phyloP scores from a whole-genome alignment of 2,329 filamentous ascomycete genomes.

The Exserohilum turcica region DNA sequence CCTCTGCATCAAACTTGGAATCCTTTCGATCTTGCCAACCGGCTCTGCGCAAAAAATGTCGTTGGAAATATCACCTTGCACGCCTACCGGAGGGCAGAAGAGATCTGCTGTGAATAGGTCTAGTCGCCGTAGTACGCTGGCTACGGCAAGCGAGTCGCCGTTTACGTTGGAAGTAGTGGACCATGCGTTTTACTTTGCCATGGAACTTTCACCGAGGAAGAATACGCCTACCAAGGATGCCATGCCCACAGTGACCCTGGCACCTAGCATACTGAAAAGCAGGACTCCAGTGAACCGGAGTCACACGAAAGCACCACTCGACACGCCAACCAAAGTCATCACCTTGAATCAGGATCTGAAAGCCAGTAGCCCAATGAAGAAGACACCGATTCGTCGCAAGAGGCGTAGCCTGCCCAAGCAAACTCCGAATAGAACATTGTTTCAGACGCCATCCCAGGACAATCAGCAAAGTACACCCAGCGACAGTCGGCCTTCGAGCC shows the following conservation, averaged over 20 bases:
- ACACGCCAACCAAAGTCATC: neutral
- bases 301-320: neutral
- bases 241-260: neutral
- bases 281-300: neutral
- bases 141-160: neutral
- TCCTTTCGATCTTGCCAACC: slow-evolving; percentile 19
- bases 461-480: neutral
- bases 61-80: slow-evolving; percentile 21
- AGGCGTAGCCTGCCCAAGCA: slow-evolving; percentile 1
- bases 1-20: neutral
- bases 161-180: slow-evolving; percentile 23
- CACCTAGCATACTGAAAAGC: slow-evolving; percentile 1
- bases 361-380: neutral
- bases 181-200: slow-evolving; percentile 28
- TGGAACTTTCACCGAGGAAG: slow-evolving; percentile 26
- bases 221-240: slow-evolving; percentile 13
- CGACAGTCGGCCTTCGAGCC: slow-evolving; percentile 4
- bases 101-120: neutral
- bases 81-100: slow-evolving; percentile 14
- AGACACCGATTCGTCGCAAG: slow-evolving; percentile 9
- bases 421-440: neutral
- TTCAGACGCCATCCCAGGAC: neutral
- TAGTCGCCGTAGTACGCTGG: slow-evolving; percentile 1
- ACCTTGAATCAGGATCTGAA: neutral
- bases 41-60: slow-evolving; percentile 25